Conservation (phyloP, 73 alveolate species). For the Uronychia setigera region DNA sequence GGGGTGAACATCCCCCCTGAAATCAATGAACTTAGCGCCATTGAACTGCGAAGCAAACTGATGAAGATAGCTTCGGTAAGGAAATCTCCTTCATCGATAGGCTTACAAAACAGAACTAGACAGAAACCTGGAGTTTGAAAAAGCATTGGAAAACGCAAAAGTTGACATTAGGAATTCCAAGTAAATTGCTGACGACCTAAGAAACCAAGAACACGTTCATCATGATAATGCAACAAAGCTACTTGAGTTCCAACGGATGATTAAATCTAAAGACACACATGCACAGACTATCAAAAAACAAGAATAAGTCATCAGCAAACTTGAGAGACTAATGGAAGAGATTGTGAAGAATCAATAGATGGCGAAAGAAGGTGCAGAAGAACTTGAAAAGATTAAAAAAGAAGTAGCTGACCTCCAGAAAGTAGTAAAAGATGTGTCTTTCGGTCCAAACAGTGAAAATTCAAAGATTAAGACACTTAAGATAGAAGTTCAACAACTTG, state of each 20-base stretch:
- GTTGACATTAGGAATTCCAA: conserved; percentile 89
- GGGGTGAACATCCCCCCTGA: conserved; percentile 90
- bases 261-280: conserved; percentile 86
- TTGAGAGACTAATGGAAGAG: conserved; percentile 89
- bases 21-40: conserved; percentile 88
- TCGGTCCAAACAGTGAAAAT: conserved; percentile 85
- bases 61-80: conserved; percentile 95
- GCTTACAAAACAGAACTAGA: conserved; percentile 96
- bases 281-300: conserved; percentile 96
- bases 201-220: conserved; percentile 83
- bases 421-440: conserved; percentile 86
- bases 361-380: conserved; percentile 80
- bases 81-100: too few relatives aligned
- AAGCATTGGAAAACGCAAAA: conserved; percentile 87
- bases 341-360: conserved; percentile 76
- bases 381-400: conserved; percentile 90
- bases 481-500: conserved; percentile 90
- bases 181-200: conserved; percentile 89
- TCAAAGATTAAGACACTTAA: conserved; percentile 87
- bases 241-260: conserved; percentile 86
- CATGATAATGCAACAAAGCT: conserved; percentile 86
- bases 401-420: conserved; percentile 91
- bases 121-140: conserved; percentile 96
- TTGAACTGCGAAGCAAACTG: conserved; percentile 95
- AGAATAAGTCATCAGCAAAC: conserved; percentile 94